Evolutionary conservation across 2,329 filamentous ascomycete genomes (phyloP).

Genomic region (Aspergillus sp.): DNA sequence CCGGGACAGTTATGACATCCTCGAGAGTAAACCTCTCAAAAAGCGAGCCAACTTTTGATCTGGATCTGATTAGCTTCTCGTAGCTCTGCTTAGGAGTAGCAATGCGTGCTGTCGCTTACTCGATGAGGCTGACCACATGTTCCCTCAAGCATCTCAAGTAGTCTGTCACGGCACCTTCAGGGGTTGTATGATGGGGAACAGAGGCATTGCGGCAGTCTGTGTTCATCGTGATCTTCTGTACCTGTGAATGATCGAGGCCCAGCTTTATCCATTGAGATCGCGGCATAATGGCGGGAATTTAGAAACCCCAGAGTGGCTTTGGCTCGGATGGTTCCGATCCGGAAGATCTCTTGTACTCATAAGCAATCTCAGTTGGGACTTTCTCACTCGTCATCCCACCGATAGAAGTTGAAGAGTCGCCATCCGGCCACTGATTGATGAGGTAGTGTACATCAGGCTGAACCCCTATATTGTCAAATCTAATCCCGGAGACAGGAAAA

Average conservation of each 20-base stretch:
- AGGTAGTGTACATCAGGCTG: slow-evolving; percentile 17
- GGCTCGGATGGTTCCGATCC: not conserved
- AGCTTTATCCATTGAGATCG: slow-evolving; percentile 23
- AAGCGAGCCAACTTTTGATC: slow-evolving; percentile 9
- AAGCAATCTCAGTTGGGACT: slow-evolving; percentile 18
- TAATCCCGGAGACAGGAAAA: no score
- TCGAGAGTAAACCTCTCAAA: slow-evolving; percentile 12
- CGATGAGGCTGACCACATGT: slow-evolving; percentile 1
- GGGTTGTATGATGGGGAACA: slow-evolving; percentile 6
- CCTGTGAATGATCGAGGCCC: slow-evolving; percentile 7
- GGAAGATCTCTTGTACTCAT: slow-evolving; percentile 6
- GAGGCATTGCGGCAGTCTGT: slow-evolving; percentile 10
- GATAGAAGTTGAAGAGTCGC: not conserved
- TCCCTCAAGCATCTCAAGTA: slow-evolving; percentile 14
- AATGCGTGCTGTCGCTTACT: not conserved
- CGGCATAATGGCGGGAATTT: slow-evolving; percentile 15
- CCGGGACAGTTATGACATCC: slow-evolving; percentile 28
- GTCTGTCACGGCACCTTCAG: slow-evolving; percentile 10
- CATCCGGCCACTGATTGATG: slow-evolving; percentile 19
- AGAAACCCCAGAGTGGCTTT: slow-evolving; percentile 16
- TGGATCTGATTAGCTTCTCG: not conserved
- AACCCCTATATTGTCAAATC: not conserved
- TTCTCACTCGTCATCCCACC: slow-evolving; percentile 22
- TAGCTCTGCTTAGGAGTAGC: not conserved
- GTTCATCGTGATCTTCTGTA: not conserved